Percentiles rank a stretch among this genome's conserved stretches.
Conservation (phyloP, 805 yeast species). For the Ogataea trehalophila region DNA sequence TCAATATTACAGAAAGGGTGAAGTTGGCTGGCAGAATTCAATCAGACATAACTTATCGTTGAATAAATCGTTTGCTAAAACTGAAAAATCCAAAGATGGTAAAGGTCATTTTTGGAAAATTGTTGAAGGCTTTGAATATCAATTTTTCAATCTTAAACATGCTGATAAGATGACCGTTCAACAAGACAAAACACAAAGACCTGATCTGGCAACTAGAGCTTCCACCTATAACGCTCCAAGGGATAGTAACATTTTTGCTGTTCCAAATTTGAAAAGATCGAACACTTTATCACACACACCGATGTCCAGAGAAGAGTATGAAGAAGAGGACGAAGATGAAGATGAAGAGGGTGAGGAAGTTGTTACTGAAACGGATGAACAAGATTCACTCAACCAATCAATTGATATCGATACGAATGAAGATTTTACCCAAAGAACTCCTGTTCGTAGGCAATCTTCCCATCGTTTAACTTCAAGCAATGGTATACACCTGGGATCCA, state of each 20-base stretch:
- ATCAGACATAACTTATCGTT: conserved; percentile 90
- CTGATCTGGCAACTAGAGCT: not conserved
- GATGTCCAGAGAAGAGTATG: conserved; percentile 5
- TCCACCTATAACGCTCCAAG: conserved; percentile 1
- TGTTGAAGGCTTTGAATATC: conserved; percentile 74
- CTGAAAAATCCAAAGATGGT: conserved; percentile 86
- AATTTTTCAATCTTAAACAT: conserved; percentile 63
- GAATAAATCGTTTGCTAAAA: conserved; percentile 88
- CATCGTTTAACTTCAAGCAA: not conserved
- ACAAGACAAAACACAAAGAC: not conserved
- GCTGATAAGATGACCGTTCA: conserved; percentile 31
- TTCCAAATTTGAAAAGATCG: conserved; percentile 6
- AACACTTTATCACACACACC: conserved; percentile 12
- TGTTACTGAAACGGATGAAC: not conserved
- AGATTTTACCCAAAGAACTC: not conserved
- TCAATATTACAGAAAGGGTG: conserved; percentile 74
- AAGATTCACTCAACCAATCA: not conserved
- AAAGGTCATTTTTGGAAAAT: conserved; percentile 94
- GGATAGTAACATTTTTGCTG: conserved; percentile 11
- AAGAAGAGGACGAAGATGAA: conserved; percentile 5
- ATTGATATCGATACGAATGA: not conserved
- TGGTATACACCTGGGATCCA: conserved; percentile 16
- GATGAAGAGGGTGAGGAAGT: conserved; percentile 11
- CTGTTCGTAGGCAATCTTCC: not conserved
- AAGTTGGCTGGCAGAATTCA: conserved; percentile 97